These are phyloP conservation scores for Nitzschia putrida DNA, from an alignment of 108 stramenopile genomes.

Conservation along the genomic window DNA sequence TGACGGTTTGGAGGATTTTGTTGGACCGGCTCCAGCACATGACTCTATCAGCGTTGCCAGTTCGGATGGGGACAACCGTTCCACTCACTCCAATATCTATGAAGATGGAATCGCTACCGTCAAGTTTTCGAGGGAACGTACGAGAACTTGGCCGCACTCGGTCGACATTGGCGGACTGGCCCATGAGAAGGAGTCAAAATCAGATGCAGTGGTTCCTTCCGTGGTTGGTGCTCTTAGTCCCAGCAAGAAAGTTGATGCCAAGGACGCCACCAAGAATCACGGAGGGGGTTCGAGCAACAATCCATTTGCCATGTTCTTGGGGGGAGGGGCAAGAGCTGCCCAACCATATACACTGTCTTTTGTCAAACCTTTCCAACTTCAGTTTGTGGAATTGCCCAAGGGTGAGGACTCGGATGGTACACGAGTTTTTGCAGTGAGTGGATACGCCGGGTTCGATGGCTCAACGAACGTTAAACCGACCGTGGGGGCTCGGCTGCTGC, in stretches of 20 bases:
- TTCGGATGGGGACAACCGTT: background rate
- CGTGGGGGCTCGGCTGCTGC: slow-evolving; percentile 29
- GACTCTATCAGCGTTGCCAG: slow-evolving; percentile 2
- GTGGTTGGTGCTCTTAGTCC: background rate
- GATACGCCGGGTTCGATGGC: slow-evolving; percentile 33
- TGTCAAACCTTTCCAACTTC: slow-evolving; percentile 17
- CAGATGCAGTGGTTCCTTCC: too few relatives aligned
- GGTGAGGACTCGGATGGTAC: background rate
- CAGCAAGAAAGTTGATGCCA: background rate
- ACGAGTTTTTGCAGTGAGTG: slow-evolving; percentile 31
- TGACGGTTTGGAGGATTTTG: slow-evolving; percentile 27
- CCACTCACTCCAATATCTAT: slow-evolving; percentile 11
- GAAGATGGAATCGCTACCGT: slow-evolving; percentile 27
- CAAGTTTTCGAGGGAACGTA: slow-evolving; percentile 13
- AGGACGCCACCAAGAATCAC: background rate
- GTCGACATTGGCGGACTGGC: background rate
- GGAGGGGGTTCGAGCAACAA: background rate
- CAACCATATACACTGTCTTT: slow-evolving; percentile 27
- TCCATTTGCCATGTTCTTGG: slow-evolving; percentile 25
- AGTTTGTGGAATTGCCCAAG: slow-evolving; percentile 23
- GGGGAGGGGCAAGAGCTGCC: background rate
- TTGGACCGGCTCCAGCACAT: background rate
- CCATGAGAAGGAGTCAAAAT: too few relatives aligned
- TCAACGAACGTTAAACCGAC: slow-evolving; percentile 26
- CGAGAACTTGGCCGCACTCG: slow-evolving; percentile 1